A percentile compares a stretch with the other conserved stretches of the same genome.
Conservation (phyloP, 805 yeast species). For the Yueomyces sinensis region DNA sequence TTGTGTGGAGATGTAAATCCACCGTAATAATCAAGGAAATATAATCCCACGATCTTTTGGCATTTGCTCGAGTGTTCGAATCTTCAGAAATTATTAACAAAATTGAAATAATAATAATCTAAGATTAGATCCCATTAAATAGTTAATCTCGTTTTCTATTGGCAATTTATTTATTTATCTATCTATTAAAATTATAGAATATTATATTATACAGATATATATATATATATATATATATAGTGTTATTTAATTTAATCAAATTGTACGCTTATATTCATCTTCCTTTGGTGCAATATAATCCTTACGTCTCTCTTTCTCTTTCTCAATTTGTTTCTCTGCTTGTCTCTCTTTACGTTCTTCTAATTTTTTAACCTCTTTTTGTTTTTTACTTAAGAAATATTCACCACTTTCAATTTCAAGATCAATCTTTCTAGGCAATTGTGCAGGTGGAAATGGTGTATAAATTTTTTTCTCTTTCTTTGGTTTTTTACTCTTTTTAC, state of each 20-base stretch:
- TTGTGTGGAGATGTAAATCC: no score
- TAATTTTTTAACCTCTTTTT: constrained; percentile 57
- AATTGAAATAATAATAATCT: no score
- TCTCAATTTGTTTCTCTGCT: constrained; percentile 50
- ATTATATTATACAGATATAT: no score
- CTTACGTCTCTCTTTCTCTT: constrained; percentile 57
- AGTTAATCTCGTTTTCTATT: no score
- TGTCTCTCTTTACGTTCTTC: constrained; percentile 73
- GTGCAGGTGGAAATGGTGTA: constrained; percentile 99
- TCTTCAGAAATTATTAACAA: no score
- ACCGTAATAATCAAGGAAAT: no score
- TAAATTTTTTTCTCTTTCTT: constrained; percentile 57
- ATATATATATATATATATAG: no score
- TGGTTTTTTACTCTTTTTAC: constrained; percentile 70
- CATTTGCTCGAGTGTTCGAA: no score
- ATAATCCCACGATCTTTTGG: no score
- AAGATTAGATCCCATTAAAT: no score
- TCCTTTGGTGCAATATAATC: constrained; percentile 85
- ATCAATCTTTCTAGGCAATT: constrained; percentile 93
- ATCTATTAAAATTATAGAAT: no score
- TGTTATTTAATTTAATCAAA: background rate
- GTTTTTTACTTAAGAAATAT: constrained; percentile 80
- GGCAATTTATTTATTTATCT: no score
- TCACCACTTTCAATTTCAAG: constrained; percentile 97
- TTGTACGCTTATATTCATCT: constrained; percentile 34